Conservation (phyloP, 371 early-diverging fungal species). For the Mucor velutinosus region DNA sequence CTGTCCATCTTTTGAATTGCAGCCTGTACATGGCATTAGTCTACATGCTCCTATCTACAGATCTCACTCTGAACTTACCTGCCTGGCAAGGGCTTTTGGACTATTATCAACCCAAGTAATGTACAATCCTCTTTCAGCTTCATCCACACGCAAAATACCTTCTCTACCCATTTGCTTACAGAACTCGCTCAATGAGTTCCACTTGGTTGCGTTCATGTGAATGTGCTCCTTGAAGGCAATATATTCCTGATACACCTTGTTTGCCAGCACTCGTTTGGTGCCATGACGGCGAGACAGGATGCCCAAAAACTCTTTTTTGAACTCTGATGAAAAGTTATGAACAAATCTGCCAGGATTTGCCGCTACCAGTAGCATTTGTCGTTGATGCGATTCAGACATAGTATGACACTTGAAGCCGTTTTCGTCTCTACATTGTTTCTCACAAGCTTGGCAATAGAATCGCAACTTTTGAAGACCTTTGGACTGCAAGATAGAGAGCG, state of each 20-base stretch:
- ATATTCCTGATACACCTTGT: slow-evolving; percentile 95
- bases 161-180: slow-evolving; percentile 82
- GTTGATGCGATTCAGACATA: slow-evolving; percentile 89
- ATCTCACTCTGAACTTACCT: slow-evolving; percentile 8
- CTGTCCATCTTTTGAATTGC: slow-evolving; percentile 86
- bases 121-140: slow-evolving; percentile 89
- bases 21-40: slow-evolving; percentile 45
- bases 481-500: slow-evolving; percentile 28
- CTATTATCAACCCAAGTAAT: slow-evolving; percentile 92
- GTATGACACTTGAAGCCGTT: slow-evolving; percentile 97
- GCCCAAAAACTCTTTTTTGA: slow-evolving; percentile 71
- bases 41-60: too few relatives aligned
- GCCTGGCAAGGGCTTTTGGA: slow-evolving; percentile 81
- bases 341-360: slow-evolving; percentile 76
- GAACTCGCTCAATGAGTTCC: slow-evolving; percentile 89
- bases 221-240: slow-evolving; percentile 88
- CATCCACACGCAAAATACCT: slow-evolving; percentile 86
- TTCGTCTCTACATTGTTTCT: slow-evolving; percentile 92
- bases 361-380: slow-evolving; percentile 90
- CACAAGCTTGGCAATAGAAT: slow-evolving; percentile 96
- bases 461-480: slow-evolving; percentile 94
- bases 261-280: slow-evolving; percentile 85
- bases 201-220: slow-evolving; percentile 96
- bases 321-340: slow-evolving; percentile 73
- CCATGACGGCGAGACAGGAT: slow-evolving; percentile 79